Evolutionary conservation across 768 basidiomycete genomes (phyloP), one percentile per base, ranked within the genome.

Genomic region (Sporobolomyces phaffii): DNA sequence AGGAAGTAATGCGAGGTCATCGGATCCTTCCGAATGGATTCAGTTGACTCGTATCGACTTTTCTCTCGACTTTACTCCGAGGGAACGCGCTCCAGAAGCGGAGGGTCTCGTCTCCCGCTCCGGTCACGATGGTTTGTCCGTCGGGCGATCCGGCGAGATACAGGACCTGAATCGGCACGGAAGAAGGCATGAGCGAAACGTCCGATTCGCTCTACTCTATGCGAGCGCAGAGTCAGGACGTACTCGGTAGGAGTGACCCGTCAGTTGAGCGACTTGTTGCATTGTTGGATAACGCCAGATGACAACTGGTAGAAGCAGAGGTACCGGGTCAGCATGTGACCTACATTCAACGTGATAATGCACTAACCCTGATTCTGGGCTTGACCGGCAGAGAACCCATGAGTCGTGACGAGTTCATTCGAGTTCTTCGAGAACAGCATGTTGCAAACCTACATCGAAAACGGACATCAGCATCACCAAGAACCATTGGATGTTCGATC

Each of bases 11-110:
- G 33, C 33, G 60, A 15, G 3, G 29, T 62, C 43, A 74, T 20
- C 73, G 68, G 38, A 74, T 74, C 58, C 57, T 49, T 7, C 64
- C 67, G 31, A 74, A 73, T 28, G 73, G 69, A 53, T 64, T 74
- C 22, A 74, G 57, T 29, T 51, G 57, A 40, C 72, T 72, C 38
- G 51, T 50, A 29, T 74, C 74, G 22, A 54, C 52, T 58, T 71
- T 68, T 52, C 73, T 70, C 49, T 75, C 71, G 9, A 49, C 54
- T 38, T 75, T 69, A 48, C 70, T 63, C 58, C 75, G 75, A 29
- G 89, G 89, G 75, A 99, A 97, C 0, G 91, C 92, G 77, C 91
- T 94, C 94, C 94, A 98, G 78, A 98, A 98, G 69, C 92, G 79
- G 59, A 99, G 79, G 5, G 94, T 99, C 80, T 98, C 94, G 77